These are phyloP conservation scores for Endotrypanum monterogeii DNA, from an alignment of 208 protist genomes.

Conservation along the genomic window DNA sequence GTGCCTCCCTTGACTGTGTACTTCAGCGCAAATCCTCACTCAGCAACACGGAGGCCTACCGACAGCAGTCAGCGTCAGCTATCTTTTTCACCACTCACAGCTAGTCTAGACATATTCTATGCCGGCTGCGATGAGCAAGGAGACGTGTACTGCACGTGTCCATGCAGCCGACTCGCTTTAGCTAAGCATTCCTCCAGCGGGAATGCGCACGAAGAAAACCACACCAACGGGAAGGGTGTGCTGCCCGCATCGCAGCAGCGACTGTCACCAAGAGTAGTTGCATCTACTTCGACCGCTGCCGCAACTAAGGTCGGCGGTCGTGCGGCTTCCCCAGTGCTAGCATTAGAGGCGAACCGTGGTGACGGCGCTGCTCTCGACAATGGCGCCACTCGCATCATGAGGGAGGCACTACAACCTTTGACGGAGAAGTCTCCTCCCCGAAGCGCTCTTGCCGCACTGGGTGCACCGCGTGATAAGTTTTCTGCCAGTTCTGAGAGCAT, in stretches of 20 bases:
- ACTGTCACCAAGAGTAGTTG: background rate
- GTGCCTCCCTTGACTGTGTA: conserved; percentile 24
- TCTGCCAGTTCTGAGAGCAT: background rate
- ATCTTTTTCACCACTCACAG: background rate
- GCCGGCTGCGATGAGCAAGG: conserved; percentile 28
- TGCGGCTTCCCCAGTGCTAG: background rate
- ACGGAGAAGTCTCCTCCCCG: background rate
- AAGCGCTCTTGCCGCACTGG: conserved; percentile 7
- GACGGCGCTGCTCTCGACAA: background rate
- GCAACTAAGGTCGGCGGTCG: too few relatives aligned
- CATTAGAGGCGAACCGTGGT: background rate
- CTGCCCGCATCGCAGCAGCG: background rate
- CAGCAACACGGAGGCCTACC: background rate
- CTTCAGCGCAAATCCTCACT: conserved; percentile 17
- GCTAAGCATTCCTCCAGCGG: background rate
- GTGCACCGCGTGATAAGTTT: conserved; percentile 9
- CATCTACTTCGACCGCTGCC: background rate
- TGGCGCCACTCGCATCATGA: background rate
- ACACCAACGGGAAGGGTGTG: background rate
- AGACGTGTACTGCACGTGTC: conserved; percentile 31
- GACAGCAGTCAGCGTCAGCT: background rate
- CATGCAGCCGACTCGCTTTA: conserved; percentile 20
- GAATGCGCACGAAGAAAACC: background rate
- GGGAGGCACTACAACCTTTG: background rate
- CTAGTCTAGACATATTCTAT: conserved; percentile 17